Evolutionary conservation across 768 basidiomycete genomes (phyloP).

Genomic region (Collybia sordida): DNA sequence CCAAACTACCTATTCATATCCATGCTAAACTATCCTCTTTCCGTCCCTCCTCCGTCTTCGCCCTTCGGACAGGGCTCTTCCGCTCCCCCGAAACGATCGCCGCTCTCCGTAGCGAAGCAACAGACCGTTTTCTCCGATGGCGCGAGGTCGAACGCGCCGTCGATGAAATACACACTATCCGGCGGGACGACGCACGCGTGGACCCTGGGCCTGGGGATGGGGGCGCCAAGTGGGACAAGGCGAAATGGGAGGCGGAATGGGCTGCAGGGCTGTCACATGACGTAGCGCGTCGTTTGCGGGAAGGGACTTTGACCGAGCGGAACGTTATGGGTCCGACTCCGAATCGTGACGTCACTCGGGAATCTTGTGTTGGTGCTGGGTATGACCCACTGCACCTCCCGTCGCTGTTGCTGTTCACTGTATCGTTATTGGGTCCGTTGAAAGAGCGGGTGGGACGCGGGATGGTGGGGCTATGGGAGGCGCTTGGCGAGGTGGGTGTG

Average conservation of each 20-base stretch:
- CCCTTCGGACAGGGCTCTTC: constrained; percentile 61
- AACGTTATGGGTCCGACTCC: neutral
- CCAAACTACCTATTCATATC: constrained; percentile 13
- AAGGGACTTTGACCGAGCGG: constrained; percentile 29
- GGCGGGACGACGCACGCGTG: constrained; percentile 19
- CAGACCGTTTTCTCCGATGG: constrained; percentile 72
- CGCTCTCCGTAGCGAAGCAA: constrained; percentile 58
- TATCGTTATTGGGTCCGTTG: constrained; percentile 58
- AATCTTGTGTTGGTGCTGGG: constrained; percentile 5
- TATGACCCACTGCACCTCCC: constrained; percentile 71
- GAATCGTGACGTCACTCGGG: constrained; percentile 5
- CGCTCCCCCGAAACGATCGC: constrained; percentile 61
- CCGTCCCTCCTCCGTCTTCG: constrained; percentile 46
- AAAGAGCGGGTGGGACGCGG: constrained; percentile 23
- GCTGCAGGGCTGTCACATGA: constrained; percentile 58
- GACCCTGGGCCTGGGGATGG: constrained; percentile 10
- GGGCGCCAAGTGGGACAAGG: constrained; percentile 52
- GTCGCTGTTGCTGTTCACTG: constrained; percentile 57
- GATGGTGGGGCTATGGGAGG: constrained; percentile 17
- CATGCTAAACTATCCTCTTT: constrained; percentile 51
- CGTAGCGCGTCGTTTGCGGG: constrained; percentile 50
- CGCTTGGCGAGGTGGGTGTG: constrained; percentile 25
- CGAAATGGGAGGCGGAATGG: constrained; percentile 69
- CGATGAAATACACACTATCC: constrained; percentile 35
- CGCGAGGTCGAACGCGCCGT: constrained; percentile 64